Evolutionary conservation across 2,329 filamentous ascomycete species (phyloP).

Genomic region (Eutypa lata): DNA sequence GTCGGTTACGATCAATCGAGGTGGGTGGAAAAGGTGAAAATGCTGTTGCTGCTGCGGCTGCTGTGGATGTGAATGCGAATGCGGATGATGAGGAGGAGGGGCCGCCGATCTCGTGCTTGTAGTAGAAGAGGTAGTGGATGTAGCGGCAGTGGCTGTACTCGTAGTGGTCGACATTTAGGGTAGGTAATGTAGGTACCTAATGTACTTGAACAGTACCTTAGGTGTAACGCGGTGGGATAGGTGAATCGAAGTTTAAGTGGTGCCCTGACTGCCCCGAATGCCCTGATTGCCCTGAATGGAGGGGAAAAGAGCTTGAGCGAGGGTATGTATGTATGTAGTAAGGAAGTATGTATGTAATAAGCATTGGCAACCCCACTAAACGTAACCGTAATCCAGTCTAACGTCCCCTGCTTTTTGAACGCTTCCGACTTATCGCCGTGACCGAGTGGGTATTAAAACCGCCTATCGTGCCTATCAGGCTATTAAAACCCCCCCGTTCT

Average conservation of each 20-base stretch:
- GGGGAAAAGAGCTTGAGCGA: not conserved
- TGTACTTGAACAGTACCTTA: too few relatives aligned
- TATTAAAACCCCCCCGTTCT: too few relatives aligned
- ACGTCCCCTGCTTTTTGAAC: not conserved
- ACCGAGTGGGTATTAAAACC: too few relatives aligned
- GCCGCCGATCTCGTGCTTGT: not conserved
- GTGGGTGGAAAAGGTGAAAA: not conserved
- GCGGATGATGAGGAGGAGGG: conserved; percentile 1
- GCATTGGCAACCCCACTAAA: not conserved
- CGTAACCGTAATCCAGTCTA: not conserved
- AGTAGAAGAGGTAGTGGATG: conserved; percentile 7
- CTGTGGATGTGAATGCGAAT: not conserved
- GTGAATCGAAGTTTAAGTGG: not conserved
- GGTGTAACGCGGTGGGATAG: not conserved
- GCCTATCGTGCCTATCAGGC: too few relatives aligned
- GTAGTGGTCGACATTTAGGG: not conserved
- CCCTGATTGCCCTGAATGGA: not conserved
- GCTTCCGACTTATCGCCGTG: not conserved
- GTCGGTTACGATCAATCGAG: conserved; percentile 5
- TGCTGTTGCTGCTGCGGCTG: not conserved
- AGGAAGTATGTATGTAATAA: not conserved
- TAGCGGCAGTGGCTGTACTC: conserved; percentile 2
- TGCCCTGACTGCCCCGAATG: not conserved
- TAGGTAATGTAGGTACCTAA: not conserved
- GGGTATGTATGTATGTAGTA: not conserved